Percentiles rank a stretch among this genome's conserved stretches.
These are phyloP conservation scores for Fallopia convolvulus DNA, from an alignment of 148 eudicot genomes.

Conservation along the genomic window DNA sequence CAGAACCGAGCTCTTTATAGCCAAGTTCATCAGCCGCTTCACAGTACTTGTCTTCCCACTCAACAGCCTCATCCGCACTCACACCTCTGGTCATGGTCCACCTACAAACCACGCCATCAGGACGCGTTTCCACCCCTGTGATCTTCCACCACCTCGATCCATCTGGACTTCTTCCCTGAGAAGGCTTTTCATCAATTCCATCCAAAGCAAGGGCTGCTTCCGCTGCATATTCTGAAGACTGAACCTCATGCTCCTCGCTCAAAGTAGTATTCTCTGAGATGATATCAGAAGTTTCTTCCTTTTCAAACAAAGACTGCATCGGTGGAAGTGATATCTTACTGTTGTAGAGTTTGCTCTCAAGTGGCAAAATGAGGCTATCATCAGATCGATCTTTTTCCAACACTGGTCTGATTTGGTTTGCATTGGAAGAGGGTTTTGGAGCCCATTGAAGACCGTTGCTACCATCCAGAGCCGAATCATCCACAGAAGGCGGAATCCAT, in stretches of 20 bases:
- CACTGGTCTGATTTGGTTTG: constrained; percentile 27
- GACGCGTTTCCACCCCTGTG: constrained; percentile 62
- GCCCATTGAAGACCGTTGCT: constrained; percentile 20
- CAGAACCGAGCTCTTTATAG: constrained; percentile 80
- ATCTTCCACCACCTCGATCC: constrained; percentile 92
- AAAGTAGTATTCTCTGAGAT: constrained; percentile 22
- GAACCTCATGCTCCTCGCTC: constrained; percentile 37
- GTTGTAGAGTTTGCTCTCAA: constrained; percentile 43
- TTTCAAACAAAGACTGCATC: constrained; percentile 58
- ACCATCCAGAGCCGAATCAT: constrained; percentile 18
- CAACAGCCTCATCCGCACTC: constrained; percentile 61
- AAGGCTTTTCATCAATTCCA: constrained; percentile 25
- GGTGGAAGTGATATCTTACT: constrained; percentile 48
- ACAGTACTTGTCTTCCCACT: constrained; percentile 96
- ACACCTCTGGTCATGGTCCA: constrained; percentile 86
- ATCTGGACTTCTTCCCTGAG: constrained; percentile 46
- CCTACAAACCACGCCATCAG: constrained; percentile 70
- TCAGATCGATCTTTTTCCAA: constrained; percentile 49
- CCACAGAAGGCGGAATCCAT: constrained; percentile 67
- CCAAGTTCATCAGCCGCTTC: constrained; percentile 77
- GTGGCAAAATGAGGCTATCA: constrained; percentile 47
- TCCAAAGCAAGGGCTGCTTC: constrained; percentile 72
- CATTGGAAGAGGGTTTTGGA: constrained; percentile 22
- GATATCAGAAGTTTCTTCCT: constrained; percentile 22
- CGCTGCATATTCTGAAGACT: constrained; percentile 61